These are phyloP conservation scores for Colletotrichum chrysophilum DNA, from an alignment of 2,329 filamentous ascomycete genomes.

Conservation along the genomic window DNA sequence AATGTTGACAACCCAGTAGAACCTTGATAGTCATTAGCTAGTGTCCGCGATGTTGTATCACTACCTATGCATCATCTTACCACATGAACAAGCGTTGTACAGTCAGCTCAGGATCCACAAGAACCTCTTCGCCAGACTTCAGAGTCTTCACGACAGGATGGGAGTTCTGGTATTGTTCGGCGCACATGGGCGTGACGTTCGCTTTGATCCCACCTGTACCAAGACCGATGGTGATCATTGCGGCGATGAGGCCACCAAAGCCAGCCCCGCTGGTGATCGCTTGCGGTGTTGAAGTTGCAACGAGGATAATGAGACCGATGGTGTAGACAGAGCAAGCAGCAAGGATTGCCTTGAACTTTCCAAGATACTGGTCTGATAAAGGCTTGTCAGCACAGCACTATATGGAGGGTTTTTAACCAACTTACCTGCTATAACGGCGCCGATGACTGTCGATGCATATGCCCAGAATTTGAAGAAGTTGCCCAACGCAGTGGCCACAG, in stretches of 20 bases:
- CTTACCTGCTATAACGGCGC: constrained; percentile 1
- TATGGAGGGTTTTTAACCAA: no score
- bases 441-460: constrained; percentile 16
- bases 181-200: constrained; percentile 64
- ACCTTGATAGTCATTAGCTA: constrained; percentile 45
- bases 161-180: constrained; percentile 67
- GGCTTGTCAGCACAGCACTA: not conserved
- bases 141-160: constrained; percentile 53
- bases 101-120: constrained; percentile 71
- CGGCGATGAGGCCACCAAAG: constrained; percentile 55
- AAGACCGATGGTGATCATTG: constrained; percentile 67
- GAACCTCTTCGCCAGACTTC: constrained; percentile 59
- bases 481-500: constrained; percentile 21
- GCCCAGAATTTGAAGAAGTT: constrained; percentile 34
- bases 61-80: not conserved
- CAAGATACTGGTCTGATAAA: constrained; percentile 56
- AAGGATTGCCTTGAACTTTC: constrained; percentile 66
- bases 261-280: constrained; percentile 41
- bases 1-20: constrained; percentile 61
- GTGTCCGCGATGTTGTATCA: fast-evolving
- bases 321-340: constrained; percentile 40
- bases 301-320: constrained; percentile 35
- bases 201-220: constrained; percentile 75
- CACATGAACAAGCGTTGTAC: constrained; percentile 71
- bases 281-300: constrained; percentile 51